Evolutionary conservation across 2,329 filamentous ascomycete species (phyloP).

Genomic region (Monosporascus sp.): DNA sequence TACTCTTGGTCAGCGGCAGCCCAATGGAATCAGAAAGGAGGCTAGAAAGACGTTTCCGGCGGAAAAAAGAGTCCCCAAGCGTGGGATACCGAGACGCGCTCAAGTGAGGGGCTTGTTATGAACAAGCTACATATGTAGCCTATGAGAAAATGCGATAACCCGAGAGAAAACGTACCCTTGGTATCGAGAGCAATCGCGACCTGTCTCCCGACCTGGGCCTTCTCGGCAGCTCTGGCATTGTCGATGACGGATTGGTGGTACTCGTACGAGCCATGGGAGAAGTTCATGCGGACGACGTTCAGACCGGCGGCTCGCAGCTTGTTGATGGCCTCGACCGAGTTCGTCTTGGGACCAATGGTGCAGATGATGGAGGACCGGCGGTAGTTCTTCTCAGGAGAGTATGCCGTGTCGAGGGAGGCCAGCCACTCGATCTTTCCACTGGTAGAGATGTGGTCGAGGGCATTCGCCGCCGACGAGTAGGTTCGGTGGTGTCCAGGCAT

Average conservation of each 20-base stretch:
- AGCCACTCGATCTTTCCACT: constrained; percentile 66
- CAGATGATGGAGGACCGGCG: constrained; percentile 97
- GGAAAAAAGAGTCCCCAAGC: no score
- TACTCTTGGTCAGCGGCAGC: not conserved
- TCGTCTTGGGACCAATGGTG: constrained; percentile 99
- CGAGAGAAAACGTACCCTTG: constrained; percentile 36
- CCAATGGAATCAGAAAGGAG: not conserved
- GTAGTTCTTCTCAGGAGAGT: constrained; percentile 81
- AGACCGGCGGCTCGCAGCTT: constrained; percentile 83
- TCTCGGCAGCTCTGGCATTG: constrained; percentile 84
- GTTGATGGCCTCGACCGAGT: constrained; percentile 96
- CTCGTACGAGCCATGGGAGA: constrained; percentile 89
- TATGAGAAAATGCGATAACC: not conserved
- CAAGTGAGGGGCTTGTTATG: no score
- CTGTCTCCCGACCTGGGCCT: constrained; percentile 70
- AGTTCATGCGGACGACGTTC: constrained; percentile 99
- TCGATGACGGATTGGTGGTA: constrained; percentile 99
- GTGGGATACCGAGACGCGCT: no score
- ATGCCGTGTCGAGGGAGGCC: constrained; percentile 77
- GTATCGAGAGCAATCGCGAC: constrained; percentile 89
- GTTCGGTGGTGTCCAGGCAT: not conserved
- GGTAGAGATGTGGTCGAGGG: constrained; percentile 80
- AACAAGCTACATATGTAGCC: not conserved
- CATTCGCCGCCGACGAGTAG: constrained; percentile 49
- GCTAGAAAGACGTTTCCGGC: no score